Conservation (phyloP, 2,329 filamentous ascomycete species). For the Venturia effusa region DNA sequence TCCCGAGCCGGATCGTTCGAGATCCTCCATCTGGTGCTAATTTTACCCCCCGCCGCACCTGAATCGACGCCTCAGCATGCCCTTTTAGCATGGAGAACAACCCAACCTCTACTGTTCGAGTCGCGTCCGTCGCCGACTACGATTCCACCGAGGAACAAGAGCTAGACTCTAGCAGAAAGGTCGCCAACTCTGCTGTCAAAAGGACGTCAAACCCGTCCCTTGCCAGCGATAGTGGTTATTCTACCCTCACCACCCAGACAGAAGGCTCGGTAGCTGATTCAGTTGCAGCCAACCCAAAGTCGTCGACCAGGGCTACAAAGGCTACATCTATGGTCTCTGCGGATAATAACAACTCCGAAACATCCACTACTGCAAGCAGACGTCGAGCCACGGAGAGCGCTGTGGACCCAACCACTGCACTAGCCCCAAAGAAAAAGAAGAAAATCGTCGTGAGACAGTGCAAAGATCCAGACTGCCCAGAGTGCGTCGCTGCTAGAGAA, state of each 20-base stretch:
- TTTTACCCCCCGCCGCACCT: background rate
- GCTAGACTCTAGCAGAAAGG: background rate
- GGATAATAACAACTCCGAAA: background rate
- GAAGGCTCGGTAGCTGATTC: conserved; percentile 40
- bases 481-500: conserved; percentile 6
- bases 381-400: background rate
- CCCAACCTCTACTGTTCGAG: background rate
- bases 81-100: conserved; percentile 1
- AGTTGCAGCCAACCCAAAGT: conserved; percentile 22
- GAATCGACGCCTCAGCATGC: background rate
- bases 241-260: conserved; percentile 45
- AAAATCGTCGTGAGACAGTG: background rate
- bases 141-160: conserved; percentile 7
- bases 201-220: background rate
- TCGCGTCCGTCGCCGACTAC: conserved; percentile 10
- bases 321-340: background rate
- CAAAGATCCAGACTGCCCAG: conserved; percentile 5
- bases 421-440: background rate
- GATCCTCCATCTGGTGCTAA: background rate
- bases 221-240: conserved; percentile 47
- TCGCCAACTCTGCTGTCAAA: conserved; percentile 4
- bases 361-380: background rate
- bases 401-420: background rate
- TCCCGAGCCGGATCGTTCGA: background rate
- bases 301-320: background rate